Conservation (phyloP, 768 basidiomycete genomes). For the Lactarius quietus region DNA sequence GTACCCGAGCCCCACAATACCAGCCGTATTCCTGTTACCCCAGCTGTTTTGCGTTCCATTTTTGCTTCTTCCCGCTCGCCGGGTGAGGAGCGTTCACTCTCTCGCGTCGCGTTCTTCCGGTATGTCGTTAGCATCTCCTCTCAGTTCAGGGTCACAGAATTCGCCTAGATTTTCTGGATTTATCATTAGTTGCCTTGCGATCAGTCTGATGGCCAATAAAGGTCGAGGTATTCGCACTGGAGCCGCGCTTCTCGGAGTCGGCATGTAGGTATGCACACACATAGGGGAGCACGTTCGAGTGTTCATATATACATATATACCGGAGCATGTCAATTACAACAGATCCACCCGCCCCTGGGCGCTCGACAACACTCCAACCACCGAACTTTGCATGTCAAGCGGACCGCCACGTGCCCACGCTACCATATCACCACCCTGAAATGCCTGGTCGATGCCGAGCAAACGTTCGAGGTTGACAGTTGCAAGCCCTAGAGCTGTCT, state of each 20-base stretch:
- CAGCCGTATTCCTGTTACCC: conserved; percentile 77
- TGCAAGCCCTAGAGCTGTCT: conserved; percentile 37
- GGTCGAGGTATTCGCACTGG: conserved; percentile 64
- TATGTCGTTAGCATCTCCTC: conserved; percentile 30
- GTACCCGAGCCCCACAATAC: conserved; percentile 43
- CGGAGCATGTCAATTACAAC: conserved; percentile 19
- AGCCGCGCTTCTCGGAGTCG: conserved; percentile 67
- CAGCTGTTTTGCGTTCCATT: conserved; percentile 75
- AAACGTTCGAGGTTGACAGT: conserved; percentile 44
- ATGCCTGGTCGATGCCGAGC: conserved; percentile 33
- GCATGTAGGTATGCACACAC: conserved; percentile 28
- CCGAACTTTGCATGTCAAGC: conserved; percentile 36
- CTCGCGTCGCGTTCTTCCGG: conserved; percentile 86
- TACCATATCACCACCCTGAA: conserved; percentile 31
- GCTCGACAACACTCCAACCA: conserved; percentile 35
- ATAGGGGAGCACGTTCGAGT: neutral
- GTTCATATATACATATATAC: neutral
- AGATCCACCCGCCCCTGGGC: conserved; percentile 32
- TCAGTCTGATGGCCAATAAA: conserved; percentile 69
- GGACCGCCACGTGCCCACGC: conserved; percentile 35
- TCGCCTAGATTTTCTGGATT: conserved; percentile 70
- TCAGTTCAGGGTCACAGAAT: neutral
- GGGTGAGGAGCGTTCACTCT: conserved; percentile 78
- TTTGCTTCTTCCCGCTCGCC: conserved; percentile 83
- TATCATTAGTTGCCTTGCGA: conserved; percentile 74